Evolutionary conservation across 2,329 filamentous ascomycete genomes (phyloP), one percentile per base, ranked within the genome.

Genomic region (Colletotrichum simmondsii): DNA sequence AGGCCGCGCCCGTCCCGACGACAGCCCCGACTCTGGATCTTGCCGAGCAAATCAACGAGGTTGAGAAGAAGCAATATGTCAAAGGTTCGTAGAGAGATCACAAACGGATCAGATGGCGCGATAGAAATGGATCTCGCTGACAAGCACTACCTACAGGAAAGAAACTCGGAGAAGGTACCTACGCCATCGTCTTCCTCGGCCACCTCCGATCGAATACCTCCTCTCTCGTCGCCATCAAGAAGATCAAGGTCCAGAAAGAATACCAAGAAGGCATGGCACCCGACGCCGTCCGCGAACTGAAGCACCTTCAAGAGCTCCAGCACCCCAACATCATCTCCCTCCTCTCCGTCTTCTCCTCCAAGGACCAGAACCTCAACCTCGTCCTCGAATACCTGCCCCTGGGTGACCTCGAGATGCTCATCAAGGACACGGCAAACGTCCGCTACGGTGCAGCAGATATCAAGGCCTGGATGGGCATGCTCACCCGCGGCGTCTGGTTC

Each of bases 401-500:
- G n/a, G 96, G 97, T 76, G 97, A 99, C 83, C 89, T 99, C 32
- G 95, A 98, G 83, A 95, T 95, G 89, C 90, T 99, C 72, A 97
- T 98, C 81, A 94, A 94, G 81, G 95, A 98, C 83, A 91, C 90
- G 35, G 89, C 92, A 58, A 86, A 87, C 66, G 92, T 98, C 59
- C 91, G 92, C 67, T 98, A 98, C 82, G 94, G 94, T 74, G 90
- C 91, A 12, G 93, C 94, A 22, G 97, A 99, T 82, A 95, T 98
- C 82, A 99, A 99, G 83, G 93, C 95, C 19, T 99, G 97, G 97
- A 97, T 98, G 92, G 94, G 94, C 75, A 98, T 98, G 97, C 89
- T 98, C n/a, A 90, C 90, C 32, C 92, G 96, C 54, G 97, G 94
- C 30, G 91, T 98, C 32, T 97, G 95, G 92, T 99, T 97, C 87